Conservation (phyloP, 2,329 filamentous ascomycete species). For the Falciphora oryzae region DNA sequence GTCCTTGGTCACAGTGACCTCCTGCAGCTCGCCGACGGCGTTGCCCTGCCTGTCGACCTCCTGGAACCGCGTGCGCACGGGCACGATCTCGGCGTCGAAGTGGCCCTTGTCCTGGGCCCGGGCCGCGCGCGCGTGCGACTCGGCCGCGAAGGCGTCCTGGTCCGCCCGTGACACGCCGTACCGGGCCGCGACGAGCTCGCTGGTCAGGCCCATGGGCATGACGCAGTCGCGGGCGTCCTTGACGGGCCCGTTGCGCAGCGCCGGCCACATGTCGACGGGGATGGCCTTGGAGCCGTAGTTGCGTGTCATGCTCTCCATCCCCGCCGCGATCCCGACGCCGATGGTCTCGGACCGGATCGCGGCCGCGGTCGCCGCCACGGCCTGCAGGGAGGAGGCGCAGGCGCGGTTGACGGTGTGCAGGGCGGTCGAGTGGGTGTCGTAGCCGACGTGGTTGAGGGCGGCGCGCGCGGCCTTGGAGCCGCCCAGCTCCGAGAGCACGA, state of each 20-base stretch:
- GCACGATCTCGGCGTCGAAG: constrained; percentile 79
- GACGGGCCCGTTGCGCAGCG: constrained; percentile 50
- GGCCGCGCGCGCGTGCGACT: constrained; percentile 68
- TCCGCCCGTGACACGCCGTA: constrained; percentile 69
- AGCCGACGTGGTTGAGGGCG: constrained; percentile 81
- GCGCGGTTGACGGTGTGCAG: constrained; percentile 88
- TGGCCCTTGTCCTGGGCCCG: constrained; percentile 61
- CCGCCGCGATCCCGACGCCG: constrained; percentile 71
- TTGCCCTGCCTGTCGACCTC: constrained; percentile 56
- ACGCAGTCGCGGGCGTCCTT: constrained; percentile 78
- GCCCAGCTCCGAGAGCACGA: constrained; percentile 85
- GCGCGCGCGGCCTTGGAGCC: constrained; percentile 87
- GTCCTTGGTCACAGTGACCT: constrained; percentile 66
- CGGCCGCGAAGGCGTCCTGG: constrained; percentile 76
- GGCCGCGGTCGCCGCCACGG: constrained; percentile 68
- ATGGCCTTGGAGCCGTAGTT: constrained; percentile 87
- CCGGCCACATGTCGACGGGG: constrained; percentile 73
- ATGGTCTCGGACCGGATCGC: constrained; percentile 64
- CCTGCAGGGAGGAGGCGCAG: constrained; percentile 72
- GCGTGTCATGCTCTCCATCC: constrained; percentile 94
- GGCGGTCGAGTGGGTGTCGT: constrained; percentile 57
- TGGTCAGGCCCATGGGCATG: constrained; percentile 90
- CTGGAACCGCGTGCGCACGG: constrained; percentile 66
- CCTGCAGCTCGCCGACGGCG: constrained; percentile 48
- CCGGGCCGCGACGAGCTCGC: constrained; percentile 77